Conservation (phyloP, 2,329 filamentous ascomycete genomes). For the Clathrospora elynae region DNA sequence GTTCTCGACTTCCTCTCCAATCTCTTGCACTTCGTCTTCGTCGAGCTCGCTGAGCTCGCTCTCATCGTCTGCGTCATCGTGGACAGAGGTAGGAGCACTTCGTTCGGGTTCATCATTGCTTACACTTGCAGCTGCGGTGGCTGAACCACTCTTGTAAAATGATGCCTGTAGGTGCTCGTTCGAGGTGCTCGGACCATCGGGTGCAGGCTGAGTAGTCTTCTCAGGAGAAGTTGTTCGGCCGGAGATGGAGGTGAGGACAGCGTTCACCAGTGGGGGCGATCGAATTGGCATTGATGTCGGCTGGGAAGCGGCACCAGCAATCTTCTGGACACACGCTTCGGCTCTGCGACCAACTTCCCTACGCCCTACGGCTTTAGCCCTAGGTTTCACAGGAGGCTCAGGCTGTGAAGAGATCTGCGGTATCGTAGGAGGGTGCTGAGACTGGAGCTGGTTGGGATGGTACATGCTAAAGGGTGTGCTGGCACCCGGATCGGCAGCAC, state of each 20-base stretch:
- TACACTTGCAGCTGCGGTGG: slow-evolving; percentile 44
- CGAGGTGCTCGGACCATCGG: slow-evolving; percentile 9
- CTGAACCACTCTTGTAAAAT: slow-evolving; percentile 45
- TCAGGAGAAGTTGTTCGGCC: slow-evolving; percentile 26
- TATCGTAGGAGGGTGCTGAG: slow-evolving; percentile 20
- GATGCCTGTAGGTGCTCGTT: slow-evolving; percentile 23
- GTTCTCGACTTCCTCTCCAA: slow-evolving; percentile 31
- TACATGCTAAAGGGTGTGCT: slow-evolving; percentile 34
- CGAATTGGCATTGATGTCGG: slow-evolving; percentile 43
- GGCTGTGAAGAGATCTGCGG: slow-evolving; percentile 23
- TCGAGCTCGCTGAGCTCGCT: slow-evolving; percentile 61
- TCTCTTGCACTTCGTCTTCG: slow-evolving; percentile 48
- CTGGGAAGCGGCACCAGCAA: slow-evolving; percentile 36
- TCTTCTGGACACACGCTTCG: slow-evolving; percentile 59
- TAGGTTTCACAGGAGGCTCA: slow-evolving; percentile 31
- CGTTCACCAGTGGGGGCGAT: slow-evolving; percentile 31
- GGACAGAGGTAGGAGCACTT: slow-evolving; percentile 62
- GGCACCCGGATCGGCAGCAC: slow-evolving; percentile 21
- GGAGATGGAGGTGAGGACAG: slow-evolving; percentile 20
- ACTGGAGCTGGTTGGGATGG: slow-evolving; percentile 33
- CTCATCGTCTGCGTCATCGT: slow-evolving; percentile 61
- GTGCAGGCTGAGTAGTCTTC: slow-evolving; percentile 12
- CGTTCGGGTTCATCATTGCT: slow-evolving; percentile 48
- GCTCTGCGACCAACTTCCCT: slow-evolving; percentile 64
- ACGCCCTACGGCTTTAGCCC: slow-evolving; percentile 64